These are phyloP conservation scores for Salix exigua DNA, from an alignment of 345 rosid species.

Conservation along the genomic window DNA sequence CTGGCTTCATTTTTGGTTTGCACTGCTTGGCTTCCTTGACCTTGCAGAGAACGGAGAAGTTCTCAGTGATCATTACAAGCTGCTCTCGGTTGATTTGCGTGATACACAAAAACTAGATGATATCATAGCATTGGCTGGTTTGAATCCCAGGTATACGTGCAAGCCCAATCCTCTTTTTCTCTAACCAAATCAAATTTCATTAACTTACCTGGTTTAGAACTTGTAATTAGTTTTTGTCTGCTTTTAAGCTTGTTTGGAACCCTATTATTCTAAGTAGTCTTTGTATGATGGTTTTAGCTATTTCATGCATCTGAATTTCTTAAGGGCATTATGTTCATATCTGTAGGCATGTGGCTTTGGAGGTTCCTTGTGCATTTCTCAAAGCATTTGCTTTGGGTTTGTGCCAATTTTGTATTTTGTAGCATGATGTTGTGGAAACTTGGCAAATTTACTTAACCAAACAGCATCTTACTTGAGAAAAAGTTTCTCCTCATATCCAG, in stretches of 20 bases:
- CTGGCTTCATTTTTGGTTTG: conserved; percentile 6
- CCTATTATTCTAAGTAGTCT: background rate
- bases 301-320: background rate
- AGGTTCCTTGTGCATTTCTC: background rate
- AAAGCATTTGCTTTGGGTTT: background rate
- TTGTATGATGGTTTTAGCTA: background rate
- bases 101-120: conserved; percentile 66
- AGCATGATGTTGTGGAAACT: background rate
- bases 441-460: background rate
- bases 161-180: background rate
- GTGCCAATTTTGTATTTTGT: background rate
- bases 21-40: conserved; percentile 6
- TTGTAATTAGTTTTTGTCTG: background rate
- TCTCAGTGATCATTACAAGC: conserved; percentile 79
- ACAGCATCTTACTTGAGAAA: background rate
- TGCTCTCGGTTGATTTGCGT: conserved; percentile 82
- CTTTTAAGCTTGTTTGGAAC: background rate
- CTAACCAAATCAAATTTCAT: background rate
- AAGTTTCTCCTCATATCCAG: background rate
- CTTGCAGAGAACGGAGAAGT: conserved; percentile 86
- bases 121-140: conserved; percentile 60
- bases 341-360: background rate
- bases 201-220: background rate
- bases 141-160: conserved; percentile 73
- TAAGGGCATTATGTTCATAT: background rate